These are phyloP conservation scores for Monilinia laxa DNA, from an alignment of 2,329 filamentous ascomycete species.

Conservation along the genomic window DNA sequence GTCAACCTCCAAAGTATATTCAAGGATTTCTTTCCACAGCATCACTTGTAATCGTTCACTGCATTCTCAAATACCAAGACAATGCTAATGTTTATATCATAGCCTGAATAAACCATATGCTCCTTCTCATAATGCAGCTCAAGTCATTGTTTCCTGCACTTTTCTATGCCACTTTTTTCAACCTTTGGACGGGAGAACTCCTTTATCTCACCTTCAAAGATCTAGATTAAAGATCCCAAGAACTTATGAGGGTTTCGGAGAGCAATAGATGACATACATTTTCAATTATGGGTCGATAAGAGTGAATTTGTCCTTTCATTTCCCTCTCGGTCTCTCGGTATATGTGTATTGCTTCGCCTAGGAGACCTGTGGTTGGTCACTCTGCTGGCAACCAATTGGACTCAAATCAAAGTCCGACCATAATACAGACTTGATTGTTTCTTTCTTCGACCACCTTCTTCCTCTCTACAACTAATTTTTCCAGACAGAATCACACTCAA, in stretches of 20 bases:
- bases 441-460: neutral
- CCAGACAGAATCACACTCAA: neutral
- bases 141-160: neutral
- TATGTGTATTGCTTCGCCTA: neutral
- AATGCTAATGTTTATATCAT: neutral
- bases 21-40: neutral
- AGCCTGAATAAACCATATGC: neutral
- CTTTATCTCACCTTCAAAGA: neutral
- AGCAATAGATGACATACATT: neutral
- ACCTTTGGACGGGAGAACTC: neutral
- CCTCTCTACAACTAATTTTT: conserved; percentile 3
- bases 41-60: neutral
- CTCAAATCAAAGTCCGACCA: neutral
- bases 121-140: neutral
- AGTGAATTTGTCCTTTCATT: neutral
- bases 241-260: neutral
- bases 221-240: neutral
- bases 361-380: conserved; percentile 3
- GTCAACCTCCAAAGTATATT: neutral
- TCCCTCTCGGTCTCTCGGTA: neutral
- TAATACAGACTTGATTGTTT: neutral
- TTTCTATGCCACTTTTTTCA: neutral
- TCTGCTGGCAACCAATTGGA: neutral
- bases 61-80: neutral
- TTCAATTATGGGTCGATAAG: conserved; percentile 5